These are phyloP conservation scores for Pachysandra terminalis DNA, from an alignment of 164 flowering plant genomes.

Conservation along the genomic window DNA sequence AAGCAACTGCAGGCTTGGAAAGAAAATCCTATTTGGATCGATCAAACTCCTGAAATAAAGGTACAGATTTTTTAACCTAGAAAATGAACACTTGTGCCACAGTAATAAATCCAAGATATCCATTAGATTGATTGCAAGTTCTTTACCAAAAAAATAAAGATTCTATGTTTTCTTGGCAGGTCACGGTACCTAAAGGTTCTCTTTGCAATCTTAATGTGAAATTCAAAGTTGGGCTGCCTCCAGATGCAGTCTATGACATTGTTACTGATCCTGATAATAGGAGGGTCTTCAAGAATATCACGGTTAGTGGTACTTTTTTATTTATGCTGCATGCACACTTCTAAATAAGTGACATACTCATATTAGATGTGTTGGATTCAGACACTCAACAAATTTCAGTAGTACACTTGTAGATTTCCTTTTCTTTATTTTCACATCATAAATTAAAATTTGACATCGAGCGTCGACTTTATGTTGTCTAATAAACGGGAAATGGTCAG, in stretches of 20 bases:
- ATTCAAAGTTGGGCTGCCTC: conserved; percentile 86
- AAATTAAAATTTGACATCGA: no score
- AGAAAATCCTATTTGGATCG: conserved; percentile 80
- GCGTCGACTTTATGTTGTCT: no score
- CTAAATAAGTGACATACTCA: no score
- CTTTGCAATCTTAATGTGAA: conserved; percentile 73
- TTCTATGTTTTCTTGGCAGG: conserved; percentile 53
- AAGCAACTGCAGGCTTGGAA: conserved; percentile 81
- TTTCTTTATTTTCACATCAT: no score
- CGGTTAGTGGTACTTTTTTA: conserved; percentile 42
- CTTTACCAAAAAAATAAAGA: neutral
- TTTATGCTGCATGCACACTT: neutral
- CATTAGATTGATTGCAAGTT: neutral
- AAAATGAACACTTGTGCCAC: neutral
- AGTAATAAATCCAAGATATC: neutral
- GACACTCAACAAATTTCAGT: no score
- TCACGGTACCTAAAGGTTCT: conserved; percentile 87
- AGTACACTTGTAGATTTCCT: no score
- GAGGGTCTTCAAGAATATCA: conserved; percentile 92
- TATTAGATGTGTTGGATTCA: no score
- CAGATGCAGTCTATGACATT: conserved; percentile 89
- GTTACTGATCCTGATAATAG: conserved; percentile 87
- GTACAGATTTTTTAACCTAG: conserved; percentile 32
- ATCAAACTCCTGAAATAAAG: conserved; percentile 61
- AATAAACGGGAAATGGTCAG: no score